phyloP scores from a whole-genome alignment of 2,329 filamentous ascomycete species.

The Fusarium luffae region DNA sequence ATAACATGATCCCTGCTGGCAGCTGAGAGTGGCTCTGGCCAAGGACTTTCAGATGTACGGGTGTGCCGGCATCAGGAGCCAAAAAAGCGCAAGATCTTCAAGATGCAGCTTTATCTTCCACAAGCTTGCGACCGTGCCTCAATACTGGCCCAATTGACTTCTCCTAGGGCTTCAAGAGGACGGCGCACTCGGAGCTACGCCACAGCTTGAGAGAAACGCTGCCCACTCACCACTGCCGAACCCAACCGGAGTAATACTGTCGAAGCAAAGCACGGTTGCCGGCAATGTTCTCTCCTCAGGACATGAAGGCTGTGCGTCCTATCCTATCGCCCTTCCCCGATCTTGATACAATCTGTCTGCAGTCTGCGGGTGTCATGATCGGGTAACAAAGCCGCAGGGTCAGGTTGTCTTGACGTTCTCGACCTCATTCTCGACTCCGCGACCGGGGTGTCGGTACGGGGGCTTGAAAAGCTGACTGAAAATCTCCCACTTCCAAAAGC shows the following conservation, averaged over 20 bases:
- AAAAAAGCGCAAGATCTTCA: constrained; percentile 28
- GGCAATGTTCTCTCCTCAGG: not conserved
- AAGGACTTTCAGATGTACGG: not conserved
- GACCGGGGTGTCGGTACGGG: constrained; percentile 18
- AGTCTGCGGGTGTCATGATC: constrained; percentile 15
- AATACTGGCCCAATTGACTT: constrained; percentile 10
- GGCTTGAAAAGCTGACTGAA: constrained; percentile 1
- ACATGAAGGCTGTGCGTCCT: not conserved
- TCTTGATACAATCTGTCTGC: constrained; percentile 14
- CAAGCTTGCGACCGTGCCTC: not conserved
- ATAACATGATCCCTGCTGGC: not conserved
- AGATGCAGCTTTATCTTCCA: constrained; percentile 11
- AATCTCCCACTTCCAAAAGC: not conserved
- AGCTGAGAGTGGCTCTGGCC: constrained; percentile 12
- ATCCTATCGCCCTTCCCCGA: constrained; percentile 15
- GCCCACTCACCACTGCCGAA: constrained; percentile 15
- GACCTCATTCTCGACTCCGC: constrained; percentile 29
- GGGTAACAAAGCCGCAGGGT: constrained; percentile 3
- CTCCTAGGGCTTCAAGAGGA: not conserved
- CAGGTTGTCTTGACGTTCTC: constrained; percentile 22
- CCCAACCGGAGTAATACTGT: not conserved
- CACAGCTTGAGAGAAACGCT: constrained; percentile 12
- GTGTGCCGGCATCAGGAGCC: not conserved
- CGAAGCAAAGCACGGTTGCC: constrained; percentile 11
- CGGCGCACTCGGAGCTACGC: not conserved